Percentiles rank a stretch among this genome's conserved stretches.
phyloP scores from a whole-genome alignment of 164 flowering plant genomes.

The Pachysandra terminalis region DNA sequence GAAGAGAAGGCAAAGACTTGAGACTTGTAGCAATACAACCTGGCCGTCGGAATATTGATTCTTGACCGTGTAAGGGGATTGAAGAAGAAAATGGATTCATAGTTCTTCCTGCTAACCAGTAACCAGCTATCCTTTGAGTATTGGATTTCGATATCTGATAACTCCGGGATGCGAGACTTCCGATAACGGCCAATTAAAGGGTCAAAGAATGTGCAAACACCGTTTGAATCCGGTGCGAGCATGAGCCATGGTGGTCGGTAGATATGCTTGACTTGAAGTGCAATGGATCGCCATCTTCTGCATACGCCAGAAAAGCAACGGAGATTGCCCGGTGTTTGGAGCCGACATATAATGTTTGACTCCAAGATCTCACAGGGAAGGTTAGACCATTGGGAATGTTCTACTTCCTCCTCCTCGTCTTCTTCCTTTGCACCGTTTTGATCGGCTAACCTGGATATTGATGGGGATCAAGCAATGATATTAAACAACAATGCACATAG shows the following conservation, averaged over 20 bases:
- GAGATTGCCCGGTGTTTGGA: no score
- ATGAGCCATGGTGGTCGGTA: conserved; percentile 51
- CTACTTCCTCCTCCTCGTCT: no score
- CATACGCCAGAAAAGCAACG: conserved; percentile 56
- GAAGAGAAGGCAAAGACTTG: conserved; percentile 59
- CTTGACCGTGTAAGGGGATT: conserved; percentile 45
- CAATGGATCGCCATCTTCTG: conserved; percentile 46
- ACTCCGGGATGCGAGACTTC: conserved; percentile 45
- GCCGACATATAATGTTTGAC: no score
- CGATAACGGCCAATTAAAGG: conserved; percentile 39
- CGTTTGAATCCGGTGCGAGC: conserved; percentile 45
- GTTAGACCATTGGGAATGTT: no score
- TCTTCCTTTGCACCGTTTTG: no score
- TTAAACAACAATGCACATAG: no score
- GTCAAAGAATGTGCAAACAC: conserved; percentile 48
- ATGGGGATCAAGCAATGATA: no score
- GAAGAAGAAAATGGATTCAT: conserved; percentile 42
- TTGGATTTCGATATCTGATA: conserved; percentile 41
- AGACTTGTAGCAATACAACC: conserved; percentile 32
- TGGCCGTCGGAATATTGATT: conserved; percentile 46
- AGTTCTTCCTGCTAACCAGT: conserved; percentile 35
- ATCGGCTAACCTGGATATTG: no score
- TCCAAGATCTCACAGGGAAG: no score
- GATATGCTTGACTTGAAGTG: conserved; percentile 36
- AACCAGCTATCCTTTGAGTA: conserved; percentile 62